phyloP scores from a whole-genome alignment of 257 asterid species.

The Nicotiana otophora region DNA sequence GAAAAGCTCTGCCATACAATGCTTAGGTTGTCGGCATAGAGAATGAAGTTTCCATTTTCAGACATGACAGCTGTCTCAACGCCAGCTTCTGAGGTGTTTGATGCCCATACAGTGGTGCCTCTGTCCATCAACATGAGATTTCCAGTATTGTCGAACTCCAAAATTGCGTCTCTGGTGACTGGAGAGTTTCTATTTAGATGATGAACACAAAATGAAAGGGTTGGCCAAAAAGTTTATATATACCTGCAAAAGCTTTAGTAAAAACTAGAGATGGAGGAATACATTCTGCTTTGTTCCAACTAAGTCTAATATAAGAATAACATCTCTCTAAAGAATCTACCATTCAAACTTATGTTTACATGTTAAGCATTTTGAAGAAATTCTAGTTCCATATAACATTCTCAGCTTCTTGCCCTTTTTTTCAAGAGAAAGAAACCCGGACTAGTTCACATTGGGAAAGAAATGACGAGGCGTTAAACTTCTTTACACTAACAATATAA shows the following conservation, averaged over 20 bases:
- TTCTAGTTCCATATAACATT: constrained; percentile 4
- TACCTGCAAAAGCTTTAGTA: constrained; percentile 47
- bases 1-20: constrained; percentile 73
- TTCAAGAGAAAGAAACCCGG: neutral
- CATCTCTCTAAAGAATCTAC: neutral
- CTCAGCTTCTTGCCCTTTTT: neutral
- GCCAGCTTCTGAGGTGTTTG: constrained; percentile 55
- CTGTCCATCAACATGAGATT: constrained; percentile 52
- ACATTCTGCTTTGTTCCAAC: constrained; percentile 9
- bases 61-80: constrained; percentile 50
- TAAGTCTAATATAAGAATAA: neutral
- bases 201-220: constrained; percentile 58
- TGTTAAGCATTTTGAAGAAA: neutral
- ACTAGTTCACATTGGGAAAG: neutral
- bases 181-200: constrained; percentile 80
- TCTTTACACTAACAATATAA: neutral
- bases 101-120: constrained; percentile 52
- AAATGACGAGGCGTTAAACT: neutral
- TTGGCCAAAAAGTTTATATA: constrained; percentile 32
- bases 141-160: constrained; percentile 64
- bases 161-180: constrained; percentile 56
- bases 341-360: neutral
- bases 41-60: constrained; percentile 73
- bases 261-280: constrained; percentile 36
- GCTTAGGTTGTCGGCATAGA: constrained; percentile 30